Evolutionary conservation across 208 protist species (phyloP).

Genomic region (Leishmania gerbilli): DNA sequence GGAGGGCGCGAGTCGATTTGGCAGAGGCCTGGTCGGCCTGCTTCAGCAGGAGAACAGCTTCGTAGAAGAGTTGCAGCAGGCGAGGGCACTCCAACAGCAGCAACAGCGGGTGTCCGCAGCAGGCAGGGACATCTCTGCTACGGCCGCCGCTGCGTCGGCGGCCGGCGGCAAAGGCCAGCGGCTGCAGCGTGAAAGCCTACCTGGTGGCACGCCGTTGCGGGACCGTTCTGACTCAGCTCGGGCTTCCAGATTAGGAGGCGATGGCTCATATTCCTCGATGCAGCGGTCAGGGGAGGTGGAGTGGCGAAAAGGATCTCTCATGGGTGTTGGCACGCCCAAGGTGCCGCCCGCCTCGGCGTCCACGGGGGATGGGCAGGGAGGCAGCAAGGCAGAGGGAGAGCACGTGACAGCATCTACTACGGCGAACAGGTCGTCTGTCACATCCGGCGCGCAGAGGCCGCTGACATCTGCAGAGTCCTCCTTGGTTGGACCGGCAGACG

Average conservation of each 20-base stretch:
- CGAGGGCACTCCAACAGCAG: background rate
- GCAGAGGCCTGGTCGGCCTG: conserved; percentile 41
- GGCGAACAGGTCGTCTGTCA: background rate
- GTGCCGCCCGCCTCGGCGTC: background rate
- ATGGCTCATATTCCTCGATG: background rate
- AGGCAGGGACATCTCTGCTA: background rate
- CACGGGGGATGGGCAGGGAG: background rate
- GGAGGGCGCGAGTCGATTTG: conserved; percentile 31
- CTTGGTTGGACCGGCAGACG: no score
- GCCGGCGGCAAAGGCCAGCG: background rate
- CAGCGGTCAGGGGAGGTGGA: background rate
- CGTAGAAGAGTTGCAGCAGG: conserved; percentile 16
- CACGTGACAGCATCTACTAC: background rate
- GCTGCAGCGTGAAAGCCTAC: background rate
- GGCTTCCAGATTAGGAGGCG: background rate
- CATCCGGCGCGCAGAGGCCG: background rate
- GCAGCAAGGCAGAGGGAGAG: background rate
- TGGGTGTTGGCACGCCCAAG: background rate
- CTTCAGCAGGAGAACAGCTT: conserved; percentile 50
- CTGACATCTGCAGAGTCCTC: background rate
- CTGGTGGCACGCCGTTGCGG: background rate
- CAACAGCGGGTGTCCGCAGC: background rate
- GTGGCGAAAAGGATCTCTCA: background rate
- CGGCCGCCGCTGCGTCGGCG: background rate
- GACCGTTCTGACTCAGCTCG: background rate